phyloP scores from a whole-genome alignment of 75 land plant genomes.

The Cunninghamia lanceolata region DNA sequence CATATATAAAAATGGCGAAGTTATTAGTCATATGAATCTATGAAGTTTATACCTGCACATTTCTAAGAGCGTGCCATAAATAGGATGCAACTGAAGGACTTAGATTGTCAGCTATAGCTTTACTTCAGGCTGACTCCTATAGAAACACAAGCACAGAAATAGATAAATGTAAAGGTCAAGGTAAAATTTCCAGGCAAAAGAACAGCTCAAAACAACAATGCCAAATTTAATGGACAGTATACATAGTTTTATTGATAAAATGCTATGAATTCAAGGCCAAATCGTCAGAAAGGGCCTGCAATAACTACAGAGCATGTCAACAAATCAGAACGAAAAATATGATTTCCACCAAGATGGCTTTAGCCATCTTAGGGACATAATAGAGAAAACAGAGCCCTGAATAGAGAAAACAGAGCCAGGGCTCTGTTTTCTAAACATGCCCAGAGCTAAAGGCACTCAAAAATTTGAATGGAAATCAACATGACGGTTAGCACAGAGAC shows the following conservation, averaged over 20 bases:
- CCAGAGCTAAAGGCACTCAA: neutral
- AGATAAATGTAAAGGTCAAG: neutral
- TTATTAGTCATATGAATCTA: neutral
- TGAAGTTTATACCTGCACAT: conserved; percentile 9
- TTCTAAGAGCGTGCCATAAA: conserved; percentile 6
- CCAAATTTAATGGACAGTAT: neutral
- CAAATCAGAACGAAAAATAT: neutral
- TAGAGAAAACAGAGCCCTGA: neutral
- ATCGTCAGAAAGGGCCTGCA: neutral
- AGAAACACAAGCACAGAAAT: conserved; percentile 2
- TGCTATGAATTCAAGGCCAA: neutral
- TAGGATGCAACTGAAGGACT: conserved; percentile 5
- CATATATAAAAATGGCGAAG: neutral
- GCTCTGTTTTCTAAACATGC: neutral
- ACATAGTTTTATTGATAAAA: neutral
- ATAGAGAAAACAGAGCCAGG: neutral
- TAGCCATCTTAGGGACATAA: neutral
- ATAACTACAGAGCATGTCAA: neutral
- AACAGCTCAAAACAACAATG: neutral
- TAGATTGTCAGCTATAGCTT: conserved; percentile 6
- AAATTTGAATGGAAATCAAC: neutral
- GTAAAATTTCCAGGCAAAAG: neutral
- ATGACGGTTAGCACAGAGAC: neutral
- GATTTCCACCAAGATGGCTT: neutral
- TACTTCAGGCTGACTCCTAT: conserved; percentile 1